A percentile compares a stretch with the other conserved stretches of the same genome.
These are phyloP conservation scores for Rhizoclosmatium globosum DNA, from an alignment of 192 early-diverging fungal species.

Conservation along the genomic window DNA sequence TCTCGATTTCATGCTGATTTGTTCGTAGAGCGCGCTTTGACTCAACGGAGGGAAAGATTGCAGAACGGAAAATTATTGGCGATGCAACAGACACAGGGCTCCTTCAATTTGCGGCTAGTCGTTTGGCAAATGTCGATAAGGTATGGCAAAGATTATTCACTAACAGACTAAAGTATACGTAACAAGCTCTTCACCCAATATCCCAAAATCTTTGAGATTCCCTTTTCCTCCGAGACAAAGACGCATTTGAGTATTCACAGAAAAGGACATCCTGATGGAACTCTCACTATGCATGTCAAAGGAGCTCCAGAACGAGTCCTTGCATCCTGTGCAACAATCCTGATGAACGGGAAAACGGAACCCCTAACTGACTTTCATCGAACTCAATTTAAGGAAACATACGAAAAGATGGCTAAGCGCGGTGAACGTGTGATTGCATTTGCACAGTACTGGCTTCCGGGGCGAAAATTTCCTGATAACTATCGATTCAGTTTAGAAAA, in stretches of 20 bases:
- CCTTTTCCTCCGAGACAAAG: conserved; percentile 94
- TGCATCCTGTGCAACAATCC: conserved; percentile 78
- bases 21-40: conserved; percentile 38
- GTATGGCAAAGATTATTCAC: neutral
- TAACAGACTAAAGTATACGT: neutral
- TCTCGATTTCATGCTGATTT: neutral
- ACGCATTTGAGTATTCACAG: conserved; percentile 88
- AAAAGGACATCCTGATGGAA: conserved; percentile 72
- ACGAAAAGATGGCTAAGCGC: conserved; percentile 79
- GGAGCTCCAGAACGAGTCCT: conserved; percentile 95
- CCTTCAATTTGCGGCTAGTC: conserved; percentile 73
- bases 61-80: conserved; percentile 56
- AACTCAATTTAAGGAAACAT: conserved; percentile 63
- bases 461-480: conserved; percentile 75
- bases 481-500: conserved; percentile 76
- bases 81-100: conserved; percentile 90
- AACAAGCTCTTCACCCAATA: conserved; percentile 59
- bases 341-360: conserved; percentile 54
- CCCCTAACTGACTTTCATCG: conserved; percentile 69
- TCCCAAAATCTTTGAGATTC: conserved; percentile 93
- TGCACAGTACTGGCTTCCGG: conserved; percentile 78
- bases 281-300: conserved; percentile 80
- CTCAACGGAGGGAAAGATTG: conserved; percentile 4
- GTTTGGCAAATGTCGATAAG: conserved; percentile 76
- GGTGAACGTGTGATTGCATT: conserved; percentile 92